A percentile compares a stretch with the other conserved stretches of the same genome.
Conservation (phyloP, 441 rosid species). For the Oxalis stricta region DNA sequence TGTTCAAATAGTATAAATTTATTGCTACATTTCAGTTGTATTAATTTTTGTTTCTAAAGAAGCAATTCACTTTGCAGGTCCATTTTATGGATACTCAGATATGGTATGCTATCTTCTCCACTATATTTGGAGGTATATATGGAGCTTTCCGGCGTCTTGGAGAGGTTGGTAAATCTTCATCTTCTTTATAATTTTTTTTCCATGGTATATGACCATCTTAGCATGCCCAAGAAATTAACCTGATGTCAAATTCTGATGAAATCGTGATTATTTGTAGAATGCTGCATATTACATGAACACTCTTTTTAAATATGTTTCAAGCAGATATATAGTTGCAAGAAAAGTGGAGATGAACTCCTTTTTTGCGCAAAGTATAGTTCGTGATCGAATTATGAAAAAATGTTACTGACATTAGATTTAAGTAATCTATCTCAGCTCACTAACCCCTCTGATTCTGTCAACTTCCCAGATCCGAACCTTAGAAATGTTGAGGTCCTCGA, state of each 20-base stretch:
- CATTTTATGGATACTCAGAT: slow-evolving; percentile 71
- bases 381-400: background rate
- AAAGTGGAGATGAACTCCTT: background rate
- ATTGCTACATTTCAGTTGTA: background rate
- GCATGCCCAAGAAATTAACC: background rate
- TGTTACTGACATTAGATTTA: background rate
- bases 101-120: slow-evolving; percentile 66
- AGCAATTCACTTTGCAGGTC: slow-evolving; percentile 25
- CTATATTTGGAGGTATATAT: slow-evolving; percentile 53
- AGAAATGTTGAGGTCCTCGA: slow-evolving; percentile 62
- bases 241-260: background rate
- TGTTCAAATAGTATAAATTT: background rate
- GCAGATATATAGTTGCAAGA: too few relatives aligned
- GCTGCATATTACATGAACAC: background rate
- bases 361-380: background rate
- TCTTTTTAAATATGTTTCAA: background rate
- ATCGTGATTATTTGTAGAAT: too few relatives aligned
- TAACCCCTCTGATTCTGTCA: slow-evolving; percentile 5
- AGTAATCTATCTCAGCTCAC: background rate
- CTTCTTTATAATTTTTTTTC: background rate
- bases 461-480: slow-evolving; percentile 54
- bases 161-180: slow-evolving; percentile 29
- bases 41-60: background rate
- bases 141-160: slow-evolving; percentile 69
- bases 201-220: background rate